Conservation (phyloP, 2,329 filamentous ascomycete genomes). For the Neonectria coccinea region DNA sequence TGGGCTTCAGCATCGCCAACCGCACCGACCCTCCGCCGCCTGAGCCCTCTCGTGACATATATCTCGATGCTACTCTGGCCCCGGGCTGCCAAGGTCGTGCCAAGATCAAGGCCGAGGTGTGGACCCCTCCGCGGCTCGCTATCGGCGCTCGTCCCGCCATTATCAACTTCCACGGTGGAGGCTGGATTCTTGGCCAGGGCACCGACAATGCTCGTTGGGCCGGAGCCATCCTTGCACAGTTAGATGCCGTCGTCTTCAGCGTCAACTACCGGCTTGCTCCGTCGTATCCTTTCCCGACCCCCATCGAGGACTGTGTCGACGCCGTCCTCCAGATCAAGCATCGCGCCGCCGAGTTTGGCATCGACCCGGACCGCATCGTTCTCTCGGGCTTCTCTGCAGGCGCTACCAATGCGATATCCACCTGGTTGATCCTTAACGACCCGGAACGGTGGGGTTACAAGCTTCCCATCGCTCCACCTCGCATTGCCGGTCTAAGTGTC, state of each 20-base stretch:
- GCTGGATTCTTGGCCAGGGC: slow-evolving; percentile 72
- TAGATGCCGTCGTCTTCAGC: slow-evolving; percentile 70
- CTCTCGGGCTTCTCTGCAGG: slow-evolving; percentile 75
- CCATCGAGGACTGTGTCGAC: slow-evolving; percentile 74
- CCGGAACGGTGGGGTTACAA: slow-evolving; percentile 55
- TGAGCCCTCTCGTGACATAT: slow-evolving; percentile 53
- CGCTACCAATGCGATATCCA: slow-evolving; percentile 65
- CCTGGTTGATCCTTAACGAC: slow-evolving; percentile 59
- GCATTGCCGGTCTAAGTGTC: slow-evolving; percentile 64
- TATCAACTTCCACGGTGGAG: slow-evolving; percentile 76
- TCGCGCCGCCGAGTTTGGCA: slow-evolving; percentile 66
- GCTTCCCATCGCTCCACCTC: slow-evolving; percentile 54
- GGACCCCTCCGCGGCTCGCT: slow-evolving; percentile 52
- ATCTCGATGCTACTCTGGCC: slow-evolving; percentile 56
- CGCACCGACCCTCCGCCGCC: slow-evolving; percentile 56
- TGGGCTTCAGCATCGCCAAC: slow-evolving; percentile 58
- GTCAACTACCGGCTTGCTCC: slow-evolving; percentile 78
- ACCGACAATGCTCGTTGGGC: slow-evolving; percentile 74
- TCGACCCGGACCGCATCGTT: slow-evolving; percentile 67
- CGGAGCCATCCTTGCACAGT: slow-evolving; percentile 61
- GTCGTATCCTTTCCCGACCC: slow-evolving; percentile 71
- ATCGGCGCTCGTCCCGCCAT: slow-evolving; percentile 62
- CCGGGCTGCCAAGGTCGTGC: slow-evolving; percentile 51
- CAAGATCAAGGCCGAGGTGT: slow-evolving; percentile 60
- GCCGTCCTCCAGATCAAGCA: slow-evolving; percentile 70